Evolutionary conservation across 129 eudicot species (phyloP).

Genomic region (Arctium lappa): DNA sequence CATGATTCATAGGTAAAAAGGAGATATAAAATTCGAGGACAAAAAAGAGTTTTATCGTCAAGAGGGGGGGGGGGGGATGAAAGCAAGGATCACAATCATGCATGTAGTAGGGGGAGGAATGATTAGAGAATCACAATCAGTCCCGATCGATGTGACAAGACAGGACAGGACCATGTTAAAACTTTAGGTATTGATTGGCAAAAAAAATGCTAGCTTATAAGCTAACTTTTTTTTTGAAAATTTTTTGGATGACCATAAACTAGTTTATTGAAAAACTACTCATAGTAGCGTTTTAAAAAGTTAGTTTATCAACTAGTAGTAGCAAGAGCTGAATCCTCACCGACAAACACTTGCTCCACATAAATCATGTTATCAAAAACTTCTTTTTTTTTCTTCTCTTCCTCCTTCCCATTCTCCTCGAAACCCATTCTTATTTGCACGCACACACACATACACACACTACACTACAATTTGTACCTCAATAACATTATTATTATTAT

Average conservation of each 20-base stretch:
- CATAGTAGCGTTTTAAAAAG: no score
- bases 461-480: no score
- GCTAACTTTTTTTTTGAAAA: no score
- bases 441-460: not conserved
- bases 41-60: no score
- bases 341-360: slow-evolving; percentile 6
- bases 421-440: not conserved
- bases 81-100: not conserved
- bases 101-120: not conserved
- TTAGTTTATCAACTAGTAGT: not conserved
- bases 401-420: not conserved
- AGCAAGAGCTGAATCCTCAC: slow-evolving; percentile 5
- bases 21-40: no score
- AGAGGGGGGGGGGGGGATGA: not conserved
- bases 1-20: no score
- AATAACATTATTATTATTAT: not conserved
- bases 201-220: no score
- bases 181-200: not conserved
- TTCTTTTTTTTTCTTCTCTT: not conserved
- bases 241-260: no score
- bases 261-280: no score
- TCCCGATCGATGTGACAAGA: not conserved
- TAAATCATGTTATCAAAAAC: slow-evolving; percentile 7
- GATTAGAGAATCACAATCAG: not conserved
- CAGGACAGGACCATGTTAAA: not conserved